Conservation (phyloP, 768 basidiomycete species). For the Macrolepiota dolichaula region DNA sequence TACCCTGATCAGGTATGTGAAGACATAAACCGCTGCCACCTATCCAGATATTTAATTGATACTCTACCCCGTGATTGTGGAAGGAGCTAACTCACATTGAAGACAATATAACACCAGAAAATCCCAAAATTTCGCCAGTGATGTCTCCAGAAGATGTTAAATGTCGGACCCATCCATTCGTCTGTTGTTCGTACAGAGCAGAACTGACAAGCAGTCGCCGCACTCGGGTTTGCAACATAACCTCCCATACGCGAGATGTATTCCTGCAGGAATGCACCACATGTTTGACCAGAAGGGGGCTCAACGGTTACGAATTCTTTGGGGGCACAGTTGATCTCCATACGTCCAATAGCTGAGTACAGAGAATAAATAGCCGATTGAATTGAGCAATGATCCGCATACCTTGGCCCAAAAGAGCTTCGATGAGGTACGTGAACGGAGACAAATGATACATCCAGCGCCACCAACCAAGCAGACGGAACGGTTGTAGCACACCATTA, state of each 20-base stretch:
- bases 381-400: slow-evolving; percentile 2
- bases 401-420: slow-evolving; percentile 48
- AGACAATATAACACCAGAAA: slow-evolving; percentile 42
- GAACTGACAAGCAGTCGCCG: slow-evolving; percentile 49
- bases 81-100: slow-evolving; percentile 35
- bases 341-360: slow-evolving; percentile 45
- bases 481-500: slow-evolving; percentile 69
- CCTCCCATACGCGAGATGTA: slow-evolving; percentile 56
- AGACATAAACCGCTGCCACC: slow-evolving; percentile 41
- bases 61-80: neutral
- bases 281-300: slow-evolving; percentile 57
- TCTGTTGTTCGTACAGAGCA: slow-evolving; percentile 54
- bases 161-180: slow-evolving; percentile 46
- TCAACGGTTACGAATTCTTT: slow-evolving; percentile 60
- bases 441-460: slow-evolving; percentile 64
- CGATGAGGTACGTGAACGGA: slow-evolving; percentile 50
- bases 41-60: slow-evolving; percentile 23
- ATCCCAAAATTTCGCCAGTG: slow-evolving; percentile 54
- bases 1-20: slow-evolving; percentile 60
- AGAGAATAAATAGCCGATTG: slow-evolving; percentile 26
- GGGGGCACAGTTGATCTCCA: slow-evolving; percentile 50
- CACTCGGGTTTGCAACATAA: slow-evolving; percentile 52
- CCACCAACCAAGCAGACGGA: slow-evolving; percentile 62
- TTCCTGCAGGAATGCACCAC: slow-evolving; percentile 43
- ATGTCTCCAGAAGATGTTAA: slow-evolving; percentile 58